A percentile compares a stretch with the other conserved stretches of the same genome.
These are phyloP conservation scores for Fusarium longipes DNA, from an alignment of 2,329 filamentous ascomycete species.

Conservation along the genomic window DNA sequence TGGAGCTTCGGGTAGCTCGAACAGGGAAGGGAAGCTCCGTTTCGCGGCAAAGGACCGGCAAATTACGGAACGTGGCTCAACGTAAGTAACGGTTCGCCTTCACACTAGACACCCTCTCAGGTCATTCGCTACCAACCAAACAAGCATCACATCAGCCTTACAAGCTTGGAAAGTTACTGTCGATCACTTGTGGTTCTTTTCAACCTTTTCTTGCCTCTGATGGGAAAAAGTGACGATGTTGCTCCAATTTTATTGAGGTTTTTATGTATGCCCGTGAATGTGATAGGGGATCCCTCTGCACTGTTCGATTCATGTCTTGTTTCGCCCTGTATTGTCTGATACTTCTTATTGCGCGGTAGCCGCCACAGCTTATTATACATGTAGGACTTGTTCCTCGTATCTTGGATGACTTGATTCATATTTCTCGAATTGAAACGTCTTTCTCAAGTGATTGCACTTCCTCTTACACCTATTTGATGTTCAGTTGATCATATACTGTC, in stretches of 20 bases:
- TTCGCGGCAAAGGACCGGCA: constrained; percentile 44
- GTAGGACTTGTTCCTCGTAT: not conserved
- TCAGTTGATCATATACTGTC: not conserved
- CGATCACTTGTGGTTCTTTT: constrained; percentile 25
- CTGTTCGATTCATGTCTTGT: constrained; percentile 17
- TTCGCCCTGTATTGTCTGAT: not conserved
- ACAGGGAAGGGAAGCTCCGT: constrained; percentile 34
- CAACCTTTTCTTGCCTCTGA: not conserved
- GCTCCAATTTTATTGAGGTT: constrained; percentile 27
- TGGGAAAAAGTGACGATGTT: constrained; percentile 24
- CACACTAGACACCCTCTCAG: not conserved
- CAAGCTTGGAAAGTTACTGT: constrained; percentile 14
- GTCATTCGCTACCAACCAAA: constrained; percentile 12
- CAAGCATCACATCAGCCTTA: constrained; percentile 19
- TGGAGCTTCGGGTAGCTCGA: constrained; percentile 26
- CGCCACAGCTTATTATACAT: not conserved
- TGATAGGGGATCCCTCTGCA: constrained; percentile 26
- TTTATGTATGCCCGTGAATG: constrained; percentile 7
- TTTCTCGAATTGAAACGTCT: not conserved
- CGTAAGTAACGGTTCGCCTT: not conserved
- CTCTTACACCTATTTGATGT: not conserved
- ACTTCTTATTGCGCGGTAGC: not conserved
- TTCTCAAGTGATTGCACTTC: not conserved
- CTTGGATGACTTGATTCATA: not conserved
- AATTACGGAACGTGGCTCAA: constrained; percentile 40